These are phyloP conservation scores for Trichophyton mentagrophytes DNA, from an alignment of 2,329 filamentous ascomycete genomes.

Conservation along the genomic window DNA sequence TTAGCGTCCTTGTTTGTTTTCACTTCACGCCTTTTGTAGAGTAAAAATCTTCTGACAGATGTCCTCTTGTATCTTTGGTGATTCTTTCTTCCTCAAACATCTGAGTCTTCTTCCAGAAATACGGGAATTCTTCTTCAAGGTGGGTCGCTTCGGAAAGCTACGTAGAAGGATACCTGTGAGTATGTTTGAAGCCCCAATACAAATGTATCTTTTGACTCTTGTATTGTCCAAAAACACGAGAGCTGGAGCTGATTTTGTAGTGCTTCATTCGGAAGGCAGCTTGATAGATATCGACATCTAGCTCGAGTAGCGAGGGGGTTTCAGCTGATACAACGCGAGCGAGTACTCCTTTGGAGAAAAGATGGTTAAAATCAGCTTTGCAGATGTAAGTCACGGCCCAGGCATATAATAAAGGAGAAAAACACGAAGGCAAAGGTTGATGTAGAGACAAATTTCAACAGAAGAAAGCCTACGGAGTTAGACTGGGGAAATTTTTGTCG, in stretches of 20 bases:
- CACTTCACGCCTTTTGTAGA: no score
- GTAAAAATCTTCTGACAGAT: no score
- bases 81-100: no score
- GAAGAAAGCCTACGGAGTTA: slow-evolving; percentile 35
- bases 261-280: background rate
- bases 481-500: slow-evolving; percentile 34
- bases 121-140: no score
- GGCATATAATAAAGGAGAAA: no score
- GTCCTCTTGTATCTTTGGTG: no score
- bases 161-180: no score
- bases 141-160: no score
- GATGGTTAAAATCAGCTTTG: background rate
- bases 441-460: slow-evolving; percentile 13
- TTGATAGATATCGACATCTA: background rate
- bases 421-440: background rate
- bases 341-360: background rate
- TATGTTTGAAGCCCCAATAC: no score
- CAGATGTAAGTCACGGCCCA: background rate
- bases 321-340: background rate
- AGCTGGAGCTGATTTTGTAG: background rate
- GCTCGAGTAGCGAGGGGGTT: background rate
- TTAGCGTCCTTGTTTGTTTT: no score
- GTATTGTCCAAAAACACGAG: background rate
- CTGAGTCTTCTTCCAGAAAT: no score
- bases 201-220: background rate